Conservation (phyloP, 495 filamentous ascomycete genomes). For the Jackrogersella minutella region DNA sequence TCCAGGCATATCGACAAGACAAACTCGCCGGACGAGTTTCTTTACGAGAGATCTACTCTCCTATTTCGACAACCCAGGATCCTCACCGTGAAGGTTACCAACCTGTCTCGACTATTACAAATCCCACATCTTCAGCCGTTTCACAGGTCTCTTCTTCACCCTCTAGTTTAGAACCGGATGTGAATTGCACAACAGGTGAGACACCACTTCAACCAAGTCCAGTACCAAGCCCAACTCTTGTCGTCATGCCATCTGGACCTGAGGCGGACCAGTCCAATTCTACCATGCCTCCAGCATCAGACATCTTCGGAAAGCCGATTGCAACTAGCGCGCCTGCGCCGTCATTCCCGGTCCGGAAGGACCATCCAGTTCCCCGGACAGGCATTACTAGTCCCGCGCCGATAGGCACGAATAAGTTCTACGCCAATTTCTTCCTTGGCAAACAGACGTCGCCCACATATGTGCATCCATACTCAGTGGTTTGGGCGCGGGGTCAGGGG, state of each 20-base stretch:
- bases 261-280: slow-evolving; percentile 12
- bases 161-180: slow-evolving; percentile 48
- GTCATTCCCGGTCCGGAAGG: slow-evolving; percentile 58
- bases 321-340: slow-evolving; percentile 64
- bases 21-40: slow-evolving; percentile 2
- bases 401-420: slow-evolving; percentile 89
- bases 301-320: slow-evolving; percentile 66
- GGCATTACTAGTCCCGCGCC: slow-evolving; percentile 58
- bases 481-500: slow-evolving; percentile 77
- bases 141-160: slow-evolving; percentile 14
- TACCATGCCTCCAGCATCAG: slow-evolving; percentile 26
- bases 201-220: slow-evolving; percentile 18
- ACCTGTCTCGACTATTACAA: slow-evolving; percentile 5
- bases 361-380: slow-evolving; percentile 53
- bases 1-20: slow-evolving; percentile 5
- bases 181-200: slow-evolving; percentile 7
- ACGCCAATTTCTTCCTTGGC: slow-evolving; percentile 86
- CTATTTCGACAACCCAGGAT: slow-evolving; percentile 3
- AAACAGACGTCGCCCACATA: slow-evolving; percentile 74
- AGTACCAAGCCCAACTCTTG: slow-evolving; percentile 8
- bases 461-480: slow-evolving; percentile 85
- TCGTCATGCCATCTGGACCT: neutral
- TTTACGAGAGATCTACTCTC: slow-evolving; percentile 16
- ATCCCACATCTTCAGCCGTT: slow-evolving; percentile 15
- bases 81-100: slow-evolving; percentile 30